A percentile compares a stretch with the other conserved stretches of the same genome.
Evolutionary conservation across 345 rosid species (phyloP).

Genomic region (Acer negundo): DNA sequence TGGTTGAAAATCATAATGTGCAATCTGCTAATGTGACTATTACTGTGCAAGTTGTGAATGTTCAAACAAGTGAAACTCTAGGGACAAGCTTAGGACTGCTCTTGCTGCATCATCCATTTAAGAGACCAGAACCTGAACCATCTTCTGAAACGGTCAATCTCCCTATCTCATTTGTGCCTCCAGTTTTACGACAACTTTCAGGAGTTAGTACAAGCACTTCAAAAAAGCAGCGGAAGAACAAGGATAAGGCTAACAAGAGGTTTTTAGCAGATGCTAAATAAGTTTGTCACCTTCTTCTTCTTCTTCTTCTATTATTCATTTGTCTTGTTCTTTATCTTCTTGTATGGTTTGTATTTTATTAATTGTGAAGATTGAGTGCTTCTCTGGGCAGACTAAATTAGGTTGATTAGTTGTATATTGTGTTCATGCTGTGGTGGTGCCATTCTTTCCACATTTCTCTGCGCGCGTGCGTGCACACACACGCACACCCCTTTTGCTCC

Average conservation of each 20-base stretch:
- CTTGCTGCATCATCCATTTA: constrained; percentile 17
- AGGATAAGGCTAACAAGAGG: constrained; percentile 28
- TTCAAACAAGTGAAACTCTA: constrained; percentile 1
- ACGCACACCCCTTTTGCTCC: not conserved
- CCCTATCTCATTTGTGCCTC: constrained; percentile 15
- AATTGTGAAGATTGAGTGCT: not conserved
- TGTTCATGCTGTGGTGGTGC: not conserved
- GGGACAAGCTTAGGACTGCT: not conserved
- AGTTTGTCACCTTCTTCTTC: not conserved
- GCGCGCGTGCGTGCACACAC: not conserved
- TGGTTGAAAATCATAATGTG: not conserved
- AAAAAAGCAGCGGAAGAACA: constrained; percentile 26
- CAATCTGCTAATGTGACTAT: not conserved
- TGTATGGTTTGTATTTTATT: not conserved
- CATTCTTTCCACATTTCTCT: not conserved
- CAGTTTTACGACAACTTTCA: too few species aligned
- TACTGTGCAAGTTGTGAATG: not conserved
- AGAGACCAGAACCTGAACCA: constrained; percentile 14
- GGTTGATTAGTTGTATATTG: not conserved
- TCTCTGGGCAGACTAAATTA: not conserved
- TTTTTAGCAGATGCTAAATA: constrained; percentile 10
- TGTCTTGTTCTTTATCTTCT: not conserved
- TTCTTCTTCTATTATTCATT: not conserved
- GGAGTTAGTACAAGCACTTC: constrained; percentile 13
- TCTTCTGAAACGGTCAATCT: constrained; percentile 9